Conservation (phyloP, 2,329 filamentous ascomycete genomes). For the Drechslerella stenobrocha region DNA sequence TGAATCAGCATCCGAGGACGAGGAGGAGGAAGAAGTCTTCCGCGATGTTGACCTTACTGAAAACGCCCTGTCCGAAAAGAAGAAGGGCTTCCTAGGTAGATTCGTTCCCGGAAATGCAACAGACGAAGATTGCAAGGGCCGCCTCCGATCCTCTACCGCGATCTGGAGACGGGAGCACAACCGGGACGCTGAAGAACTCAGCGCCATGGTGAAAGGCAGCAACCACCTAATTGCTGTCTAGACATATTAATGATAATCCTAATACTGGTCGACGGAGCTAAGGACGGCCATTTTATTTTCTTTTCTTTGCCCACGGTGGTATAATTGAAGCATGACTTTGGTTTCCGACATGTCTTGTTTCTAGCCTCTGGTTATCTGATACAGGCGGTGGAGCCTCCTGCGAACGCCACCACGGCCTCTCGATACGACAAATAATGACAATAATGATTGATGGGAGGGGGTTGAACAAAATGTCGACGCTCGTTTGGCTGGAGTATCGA, state of each 20-base stretch:
- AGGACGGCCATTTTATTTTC: neutral
- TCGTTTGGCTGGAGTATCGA: conserved; percentile 42
- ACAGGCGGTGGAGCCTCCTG: neutral
- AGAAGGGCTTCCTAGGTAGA: conserved; percentile 76
- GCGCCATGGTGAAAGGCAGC: conserved; percentile 46
- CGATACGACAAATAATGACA: conserved; percentile 35
- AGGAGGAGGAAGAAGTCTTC: conserved; percentile 72
- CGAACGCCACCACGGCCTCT: neutral
- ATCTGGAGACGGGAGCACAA: conserved; percentile 45
- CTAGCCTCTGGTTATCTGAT: neutral
- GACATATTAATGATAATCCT: conserved; percentile 1
- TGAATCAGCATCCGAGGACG: conserved; percentile 62
- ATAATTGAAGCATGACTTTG: neutral
- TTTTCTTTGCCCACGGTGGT: neutral
- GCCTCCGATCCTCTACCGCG: conserved; percentile 24
- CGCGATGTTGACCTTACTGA: conserved; percentile 88
- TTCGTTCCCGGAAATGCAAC: conserved; percentile 62
- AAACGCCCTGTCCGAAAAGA: conserved; percentile 71
- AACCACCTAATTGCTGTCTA: conserved; percentile 43
- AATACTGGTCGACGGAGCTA: neutral
- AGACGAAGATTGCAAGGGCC: conserved; percentile 25
- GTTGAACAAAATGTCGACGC: conserved; percentile 39
- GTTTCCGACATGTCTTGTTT: neutral
- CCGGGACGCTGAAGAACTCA: conserved; percentile 39
- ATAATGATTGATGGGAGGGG: conserved; percentile 27